Base-by-base conservation (phyloP, 106 monocot genomes). In the Apostasia shenzhenica region DNA sequence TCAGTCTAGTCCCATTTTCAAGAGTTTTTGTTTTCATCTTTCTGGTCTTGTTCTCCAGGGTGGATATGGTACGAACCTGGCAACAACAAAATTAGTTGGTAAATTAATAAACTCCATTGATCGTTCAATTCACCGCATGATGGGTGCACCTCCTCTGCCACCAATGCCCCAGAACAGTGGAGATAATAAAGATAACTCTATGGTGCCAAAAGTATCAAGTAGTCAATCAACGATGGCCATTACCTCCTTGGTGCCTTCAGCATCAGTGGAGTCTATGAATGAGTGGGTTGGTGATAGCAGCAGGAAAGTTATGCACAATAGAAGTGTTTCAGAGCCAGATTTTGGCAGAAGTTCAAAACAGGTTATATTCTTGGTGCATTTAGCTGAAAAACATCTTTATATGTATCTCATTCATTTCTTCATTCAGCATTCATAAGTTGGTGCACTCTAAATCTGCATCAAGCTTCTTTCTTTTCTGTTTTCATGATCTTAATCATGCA, bases 251-350 rank as follows among this genome's bases (percentile, higher is more conserved):
- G 63, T 88, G 55, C 81, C 92, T 38, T 99, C 97, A 70, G 75
- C 84, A 70, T 99, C 97, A 38, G 81, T 85, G 39, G 93, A 93
- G 63, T 73, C 81, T 1, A 93, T 99, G 10, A 85, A 80, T 79
- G 81, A 90, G 41, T 83, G 80, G 87, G 56, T 70, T 48, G 81
- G 72, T 63, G 77, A 80, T 71, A 60, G 61, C 44, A 66, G 57
- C 14, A 81, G 66, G 81, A 83, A 76, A 62, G 70, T 42, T 45
- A 79, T 75, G 71, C 89, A 85, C 46, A 87, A 78, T 44, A 82
- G 92, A 73, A 99, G 92, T 68, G 67, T 87, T 55, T 99, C 99
- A 55, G 99, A 99, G 77, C 93, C 99, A 57, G 80, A 99, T 72
- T 93, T 99, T 82, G 81, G 80, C 57, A 81, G 93, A 80, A 90